Evolutionary conservation across 2,329 filamentous ascomycete genomes (phyloP).

Genomic region (Hawksworthiomyces lignivorus): DNA sequence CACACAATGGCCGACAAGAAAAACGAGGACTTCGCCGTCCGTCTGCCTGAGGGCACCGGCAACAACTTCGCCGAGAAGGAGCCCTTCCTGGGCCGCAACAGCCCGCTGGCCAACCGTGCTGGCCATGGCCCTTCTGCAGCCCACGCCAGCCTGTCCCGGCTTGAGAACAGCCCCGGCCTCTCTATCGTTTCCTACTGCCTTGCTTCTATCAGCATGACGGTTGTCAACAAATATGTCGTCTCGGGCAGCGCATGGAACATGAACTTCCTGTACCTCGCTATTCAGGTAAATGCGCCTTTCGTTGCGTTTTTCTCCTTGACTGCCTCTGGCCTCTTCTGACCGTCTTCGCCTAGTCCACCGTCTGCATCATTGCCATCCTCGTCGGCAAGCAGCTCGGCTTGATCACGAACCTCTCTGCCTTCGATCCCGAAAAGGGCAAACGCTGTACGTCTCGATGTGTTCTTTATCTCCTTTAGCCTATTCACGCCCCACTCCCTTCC

Average conservation of each 20-base stretch:
- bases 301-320: background rate
- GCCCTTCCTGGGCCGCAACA: slow-evolving; percentile 39
- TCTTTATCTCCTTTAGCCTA: background rate
- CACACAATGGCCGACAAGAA: slow-evolving; percentile 76
- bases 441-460: slow-evolving; percentile 62
- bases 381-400: slow-evolving; percentile 72
- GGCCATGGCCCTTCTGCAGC: slow-evolving; percentile 17
- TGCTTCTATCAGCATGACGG: slow-evolving; percentile 97
- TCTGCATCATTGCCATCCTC: slow-evolving; percentile 80
- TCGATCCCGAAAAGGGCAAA: slow-evolving; percentile 81
- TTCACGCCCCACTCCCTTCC: too few species aligned
- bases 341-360: slow-evolving; percentile 62
- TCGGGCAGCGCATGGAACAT: slow-evolving; percentile 88
- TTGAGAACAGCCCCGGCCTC: slow-evolving; percentile 69
- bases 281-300: slow-evolving; percentile 65
- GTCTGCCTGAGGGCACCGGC: slow-evolving; percentile 54
- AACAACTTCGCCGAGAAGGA: slow-evolving; percentile 44
- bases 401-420: slow-evolving; percentile 73
- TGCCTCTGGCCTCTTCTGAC: background rate
- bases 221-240: slow-evolving; percentile 99
- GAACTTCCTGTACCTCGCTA: slow-evolving; percentile 86
- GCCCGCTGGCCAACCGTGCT: slow-evolving; percentile 26
- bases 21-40: slow-evolving; percentile 71
- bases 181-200: slow-evolving; percentile 87
- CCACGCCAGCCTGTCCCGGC: slow-evolving; percentile 30